Evolutionary conservation across 192 early-diverging fungal genomes (phyloP).

Genomic region (Entomortierella chlamydospora): DNA sequence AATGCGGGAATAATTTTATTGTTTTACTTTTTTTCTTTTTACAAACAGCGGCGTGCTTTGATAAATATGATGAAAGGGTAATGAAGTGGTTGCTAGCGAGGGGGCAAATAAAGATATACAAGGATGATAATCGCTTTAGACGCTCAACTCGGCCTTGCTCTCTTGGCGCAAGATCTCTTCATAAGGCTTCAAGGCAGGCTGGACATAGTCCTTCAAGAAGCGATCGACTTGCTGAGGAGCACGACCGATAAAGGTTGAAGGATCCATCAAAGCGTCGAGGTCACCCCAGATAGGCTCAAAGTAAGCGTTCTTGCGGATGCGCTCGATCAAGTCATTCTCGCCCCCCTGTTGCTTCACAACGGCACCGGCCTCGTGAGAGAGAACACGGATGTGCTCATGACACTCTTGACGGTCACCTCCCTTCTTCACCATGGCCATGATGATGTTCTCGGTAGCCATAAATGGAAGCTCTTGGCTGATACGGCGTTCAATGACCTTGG

Average conservation of each 20-base stretch:
- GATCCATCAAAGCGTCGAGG: conserved; percentile 83
- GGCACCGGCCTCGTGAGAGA: conserved; percentile 91
- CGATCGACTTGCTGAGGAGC: conserved; percentile 93
- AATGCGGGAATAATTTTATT: too few relatives aligned
- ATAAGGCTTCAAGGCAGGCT: conserved; percentile 85
- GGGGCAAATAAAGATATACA: too few relatives aligned
- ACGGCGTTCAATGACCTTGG: conserved; percentile 90
- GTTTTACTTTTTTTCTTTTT: too few relatives aligned
- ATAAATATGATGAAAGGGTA: not conserved
- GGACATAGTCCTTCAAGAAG: conserved; percentile 86
- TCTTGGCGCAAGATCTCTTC: conserved; percentile 68
- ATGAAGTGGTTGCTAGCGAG: not conserved
- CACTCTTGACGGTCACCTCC: conserved; percentile 96
- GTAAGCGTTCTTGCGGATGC: conserved; percentile 84
- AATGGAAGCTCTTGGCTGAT: conserved; percentile 97
- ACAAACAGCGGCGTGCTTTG: too few relatives aligned
- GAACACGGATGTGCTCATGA: conserved; percentile 97
- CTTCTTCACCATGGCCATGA: conserved; percentile 98
- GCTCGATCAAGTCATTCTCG: conserved; percentile 96
- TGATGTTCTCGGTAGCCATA: conserved; percentile 99
- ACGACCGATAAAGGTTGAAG: conserved; percentile 92
- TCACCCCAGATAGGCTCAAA: conserved; percentile 89
- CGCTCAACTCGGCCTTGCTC: conserved; percentile 76
- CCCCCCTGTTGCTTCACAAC: conserved; percentile 93
- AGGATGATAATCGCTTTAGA: conserved; percentile 60